Evolutionary conservation across 2,329 filamentous ascomycete species (phyloP).

Genomic region (Xylaria sp.): DNA sequence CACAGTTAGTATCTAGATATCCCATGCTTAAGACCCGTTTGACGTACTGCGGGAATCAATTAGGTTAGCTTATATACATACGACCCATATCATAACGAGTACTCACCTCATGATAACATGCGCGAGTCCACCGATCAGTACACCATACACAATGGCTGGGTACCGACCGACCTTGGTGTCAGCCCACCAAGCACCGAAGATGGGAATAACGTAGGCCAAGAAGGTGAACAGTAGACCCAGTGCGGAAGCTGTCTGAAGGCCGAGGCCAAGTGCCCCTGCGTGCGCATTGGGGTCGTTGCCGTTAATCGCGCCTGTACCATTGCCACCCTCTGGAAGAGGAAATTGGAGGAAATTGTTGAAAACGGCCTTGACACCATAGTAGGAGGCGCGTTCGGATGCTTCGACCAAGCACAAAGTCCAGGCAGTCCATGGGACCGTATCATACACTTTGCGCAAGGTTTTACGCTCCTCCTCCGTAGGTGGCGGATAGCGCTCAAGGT

Average conservation of each 20-base stretch:
- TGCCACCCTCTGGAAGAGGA: constrained; percentile 46
- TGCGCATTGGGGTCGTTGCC: constrained; percentile 48
- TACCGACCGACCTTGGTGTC: constrained; percentile 76
- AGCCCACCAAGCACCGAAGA: constrained; percentile 61
- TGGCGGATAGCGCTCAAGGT: constrained; percentile 48
- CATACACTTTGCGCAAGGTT: constrained; percentile 60
- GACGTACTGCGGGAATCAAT: constrained; percentile 24
- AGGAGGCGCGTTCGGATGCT: constrained; percentile 64
- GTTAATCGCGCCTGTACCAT: constrained; percentile 55
- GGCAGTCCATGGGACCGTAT: constrained; percentile 56
- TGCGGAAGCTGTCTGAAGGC: constrained; percentile 60
- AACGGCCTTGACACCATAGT: constrained; percentile 61
- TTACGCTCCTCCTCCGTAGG: constrained; percentile 59
- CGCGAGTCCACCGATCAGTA: constrained; percentile 69
- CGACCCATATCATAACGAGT: no score
- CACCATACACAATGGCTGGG: constrained; percentile 69
- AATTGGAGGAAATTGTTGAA: constrained; percentile 68
- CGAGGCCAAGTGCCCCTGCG: constrained; percentile 55
- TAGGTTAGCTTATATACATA: constrained; percentile 16
- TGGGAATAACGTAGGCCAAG: constrained; percentile 56
- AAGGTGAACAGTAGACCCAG: constrained; percentile 60
- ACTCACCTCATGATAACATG: constrained; percentile 65
- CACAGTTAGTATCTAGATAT: constrained; percentile 15
- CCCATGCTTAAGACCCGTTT: background rate
- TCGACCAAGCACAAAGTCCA: constrained; percentile 63